These are phyloP conservation scores for Nephelium lappaceum DNA, from an alignment of 345 rosid species.

Conservation along the genomic window DNA sequence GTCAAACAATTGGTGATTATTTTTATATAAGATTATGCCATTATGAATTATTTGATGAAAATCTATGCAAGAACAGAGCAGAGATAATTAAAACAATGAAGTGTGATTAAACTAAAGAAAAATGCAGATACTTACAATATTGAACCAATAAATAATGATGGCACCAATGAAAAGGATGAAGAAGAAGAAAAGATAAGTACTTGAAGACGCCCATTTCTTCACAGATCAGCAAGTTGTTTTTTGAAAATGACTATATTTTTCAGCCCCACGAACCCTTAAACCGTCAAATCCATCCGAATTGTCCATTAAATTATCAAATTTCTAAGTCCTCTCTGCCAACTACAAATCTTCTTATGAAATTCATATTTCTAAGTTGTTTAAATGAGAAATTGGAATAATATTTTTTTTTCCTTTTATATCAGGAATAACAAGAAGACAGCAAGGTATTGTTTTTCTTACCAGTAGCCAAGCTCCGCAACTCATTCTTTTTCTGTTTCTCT, in stretches of 20 bases:
- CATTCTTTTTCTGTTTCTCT: slow-evolving; percentile 3
- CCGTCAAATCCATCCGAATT: neutral
- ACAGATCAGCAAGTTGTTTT: neutral
- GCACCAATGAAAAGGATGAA: slow-evolving; percentile 34
- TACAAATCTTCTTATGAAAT: too few relatives aligned
- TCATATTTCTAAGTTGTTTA: neutral
- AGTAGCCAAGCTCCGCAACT: neutral
- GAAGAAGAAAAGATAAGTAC: slow-evolving; percentile 31
- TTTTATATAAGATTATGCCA: too few relatives aligned
- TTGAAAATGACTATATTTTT: neutral
- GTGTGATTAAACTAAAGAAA: neutral
- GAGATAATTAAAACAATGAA: neutral
- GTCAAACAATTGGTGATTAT: neutral
- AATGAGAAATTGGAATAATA: neutral
- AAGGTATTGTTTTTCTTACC: neutral
- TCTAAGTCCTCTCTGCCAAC: too few relatives aligned
- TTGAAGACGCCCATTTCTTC: slow-evolving; percentile 36
- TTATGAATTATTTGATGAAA: too few relatives aligned
- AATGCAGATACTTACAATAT: slow-evolving; percentile 32
- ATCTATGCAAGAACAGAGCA: too few relatives aligned
- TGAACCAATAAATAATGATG: slow-evolving; percentile 32
- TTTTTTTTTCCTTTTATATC: too few relatives aligned
- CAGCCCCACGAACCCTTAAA: neutral
- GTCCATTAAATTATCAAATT: neutral
- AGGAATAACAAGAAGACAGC: neutral